Conservation (phyloP, 768 basidiomycete genomes). For the Mycena amicta region DNA sequence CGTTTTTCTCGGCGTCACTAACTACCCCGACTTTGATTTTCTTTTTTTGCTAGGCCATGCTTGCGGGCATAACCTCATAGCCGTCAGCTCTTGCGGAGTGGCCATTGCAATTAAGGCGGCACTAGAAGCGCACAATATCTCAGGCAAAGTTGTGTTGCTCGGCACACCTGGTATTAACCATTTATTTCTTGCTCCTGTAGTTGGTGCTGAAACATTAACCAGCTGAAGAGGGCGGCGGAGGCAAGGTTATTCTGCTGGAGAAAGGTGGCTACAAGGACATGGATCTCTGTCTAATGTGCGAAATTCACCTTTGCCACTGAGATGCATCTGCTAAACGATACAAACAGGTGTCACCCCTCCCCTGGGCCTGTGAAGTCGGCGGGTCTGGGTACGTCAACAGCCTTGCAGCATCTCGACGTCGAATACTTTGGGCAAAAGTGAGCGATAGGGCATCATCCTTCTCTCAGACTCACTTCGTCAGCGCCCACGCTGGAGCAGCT, state of each 20-base stretch:
- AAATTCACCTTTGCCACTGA: constrained; percentile 1
- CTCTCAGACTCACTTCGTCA: constrained; percentile 28
- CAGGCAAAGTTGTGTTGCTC: constrained; percentile 72
- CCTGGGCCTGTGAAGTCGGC: constrained; percentile 55
- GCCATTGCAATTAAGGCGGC: constrained; percentile 76
- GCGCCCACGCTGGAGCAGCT: constrained; percentile 77
- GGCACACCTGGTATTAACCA: constrained; percentile 67
- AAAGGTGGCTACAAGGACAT: constrained; percentile 79
- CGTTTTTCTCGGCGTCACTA: constrained; percentile 37
- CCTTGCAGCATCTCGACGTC: constrained; percentile 65
- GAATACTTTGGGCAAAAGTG: constrained; percentile 79
- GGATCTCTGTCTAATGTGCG: constrained; percentile 79
- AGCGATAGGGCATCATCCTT: constrained; percentile 27
- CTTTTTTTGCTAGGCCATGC: constrained; percentile 60
- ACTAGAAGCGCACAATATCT: constrained; percentile 58
- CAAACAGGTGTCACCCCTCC: constrained; percentile 71
- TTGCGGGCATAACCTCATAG: constrained; percentile 86
- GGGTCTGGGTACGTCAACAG: constrained; percentile 56
- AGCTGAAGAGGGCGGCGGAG: constrained; percentile 82
- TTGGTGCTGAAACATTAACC: constrained; percentile 2
- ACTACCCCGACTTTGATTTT: neutral
- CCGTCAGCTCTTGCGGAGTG: constrained; percentile 72
- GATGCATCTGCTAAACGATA: neutral
- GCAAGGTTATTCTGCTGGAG: constrained; percentile 75
- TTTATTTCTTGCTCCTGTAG: constrained; percentile 1